These are phyloP conservation scores for Alternaria metachromatica DNA, from an alignment of 2,329 filamentous ascomycete species.

Conservation along the genomic window DNA sequence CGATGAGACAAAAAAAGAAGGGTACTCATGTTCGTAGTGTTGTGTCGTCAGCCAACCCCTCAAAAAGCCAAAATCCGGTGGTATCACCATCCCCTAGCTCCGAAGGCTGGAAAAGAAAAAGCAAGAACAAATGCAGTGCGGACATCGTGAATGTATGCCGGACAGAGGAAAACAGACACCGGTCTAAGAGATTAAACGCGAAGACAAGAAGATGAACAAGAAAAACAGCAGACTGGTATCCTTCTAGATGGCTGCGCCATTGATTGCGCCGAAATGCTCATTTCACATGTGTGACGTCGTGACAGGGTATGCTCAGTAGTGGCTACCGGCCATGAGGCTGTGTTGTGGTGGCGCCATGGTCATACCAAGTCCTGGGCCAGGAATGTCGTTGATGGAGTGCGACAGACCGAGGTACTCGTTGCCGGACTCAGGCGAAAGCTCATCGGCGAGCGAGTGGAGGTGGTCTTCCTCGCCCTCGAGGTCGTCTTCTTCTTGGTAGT, in stretches of 20 bases:
- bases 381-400: slow-evolving; percentile 46
- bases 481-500: slow-evolving; percentile 81
- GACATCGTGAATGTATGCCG: slow-evolving; percentile 21
- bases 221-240: slow-evolving; percentile 26
- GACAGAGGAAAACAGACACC: slow-evolving; percentile 20
- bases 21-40: slow-evolving; percentile 26
- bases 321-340: slow-evolving; percentile 53
- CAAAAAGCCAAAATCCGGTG: slow-evolving; percentile 17
- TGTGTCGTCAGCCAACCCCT: slow-evolving; percentile 19
- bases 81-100: slow-evolving; percentile 16
- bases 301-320: slow-evolving; percentile 45
- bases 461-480: slow-evolving; percentile 89
- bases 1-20: slow-evolving; percentile 13
- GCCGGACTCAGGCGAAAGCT: slow-evolving; percentile 77
- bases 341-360: slow-evolving; percentile 53
- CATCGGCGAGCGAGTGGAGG: slow-evolving; percentile 78
- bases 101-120: slow-evolving; percentile 1
- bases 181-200: slow-evolving; percentile 36
- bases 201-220: slow-evolving; percentile 24
- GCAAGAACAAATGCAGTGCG: slow-evolving; percentile 27
- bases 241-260: slow-evolving; percentile 30
- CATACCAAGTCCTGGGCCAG: slow-evolving; percentile 43
- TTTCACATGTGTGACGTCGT: slow-evolving; percentile 32
- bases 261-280: slow-evolving; percentile 31
- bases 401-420: slow-evolving; percentile 60